Conservation (phyloP, 352 stramenopile genomes). For the Phytophthora foliorum region DNA sequence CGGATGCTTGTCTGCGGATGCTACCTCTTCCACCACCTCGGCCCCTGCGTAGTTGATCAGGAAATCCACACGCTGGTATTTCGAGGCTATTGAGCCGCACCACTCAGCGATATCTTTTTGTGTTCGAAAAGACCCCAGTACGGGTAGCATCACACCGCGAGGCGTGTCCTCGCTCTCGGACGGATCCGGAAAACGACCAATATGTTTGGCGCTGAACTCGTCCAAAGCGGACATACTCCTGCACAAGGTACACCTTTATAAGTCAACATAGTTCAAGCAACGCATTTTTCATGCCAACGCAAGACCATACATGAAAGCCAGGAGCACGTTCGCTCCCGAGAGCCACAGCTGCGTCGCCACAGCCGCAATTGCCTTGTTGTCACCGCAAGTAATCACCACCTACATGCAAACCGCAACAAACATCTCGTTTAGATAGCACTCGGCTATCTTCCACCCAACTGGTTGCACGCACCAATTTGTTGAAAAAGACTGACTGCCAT, state of each 20-base stretch:
- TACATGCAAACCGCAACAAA: slow-evolving; percentile 27
- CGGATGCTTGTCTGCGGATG: slow-evolving; percentile 5
- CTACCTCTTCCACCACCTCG: slow-evolving; percentile 24
- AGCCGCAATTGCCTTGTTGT: slow-evolving; percentile 54
- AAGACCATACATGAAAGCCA: slow-evolving; percentile 64
- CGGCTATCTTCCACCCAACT: neutral
- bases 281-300: neutral
- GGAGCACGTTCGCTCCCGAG: slow-evolving; percentile 68
- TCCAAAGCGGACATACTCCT: slow-evolving; percentile 58
- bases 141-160: slow-evolving; percentile 65
- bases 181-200: slow-evolving; percentile 57
- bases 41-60: slow-evolving; percentile 70
- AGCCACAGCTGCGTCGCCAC: slow-evolving; percentile 75
- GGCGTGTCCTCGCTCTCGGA: slow-evolving; percentile 43
- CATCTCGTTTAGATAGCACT: neutral
- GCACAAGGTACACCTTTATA: slow-evolving; percentile 6
- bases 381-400: slow-evolving; percentile 72
- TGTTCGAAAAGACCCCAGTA: slow-evolving; percentile 60
- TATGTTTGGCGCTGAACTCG: slow-evolving; percentile 63
- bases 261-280: neutral
- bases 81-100: slow-evolving; percentile 59
- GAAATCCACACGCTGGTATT: slow-evolving; percentile 74
- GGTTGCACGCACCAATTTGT: slow-evolving; percentile 61
- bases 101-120: slow-evolving; percentile 65
- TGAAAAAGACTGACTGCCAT: slow-evolving; percentile 53